Base-by-base conservation (phyloP, 2,329 filamentous ascomycete species). In the Talaromyces sp. region DNA sequence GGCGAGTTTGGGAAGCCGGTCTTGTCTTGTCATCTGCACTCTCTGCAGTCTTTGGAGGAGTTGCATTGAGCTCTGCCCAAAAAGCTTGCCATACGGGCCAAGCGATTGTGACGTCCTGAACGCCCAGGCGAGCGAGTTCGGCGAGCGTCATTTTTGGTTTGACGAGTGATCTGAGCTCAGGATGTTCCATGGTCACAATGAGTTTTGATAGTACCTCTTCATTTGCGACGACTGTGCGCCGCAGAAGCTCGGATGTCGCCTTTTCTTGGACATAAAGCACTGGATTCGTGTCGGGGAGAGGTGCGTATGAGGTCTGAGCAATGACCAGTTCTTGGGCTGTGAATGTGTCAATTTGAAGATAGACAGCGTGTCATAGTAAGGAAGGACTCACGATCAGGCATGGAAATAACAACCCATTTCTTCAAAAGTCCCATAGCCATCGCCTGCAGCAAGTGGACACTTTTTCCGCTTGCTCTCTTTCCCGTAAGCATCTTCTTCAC, bases 381-480 rank as follows among this genome's bases (percentile, higher is more conserved):
- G 8, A 8, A 33, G 3, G 56, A 71, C 82, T 70, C 81, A 96
- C 93, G 90, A 79, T 99, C 92, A 40, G 95, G 93, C 58, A 98
- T 83, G 71, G 91, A 89, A 63, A 99, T 83, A 54, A 98, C 92
- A 50, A 96, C 83, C 92, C 93, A 98, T 31, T 89, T 84, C 74
- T 92, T 91, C 71, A 93, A 75, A 67, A 93, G 87, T 1, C 86
- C 93, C 76, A 93, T 88, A 18, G 89, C 82, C 84, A 96, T 86
- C 42, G 89, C 90, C 79, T 98, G 93, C 52, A 96, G 81, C 70
- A 96, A 76, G 70, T 96, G 79, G 69, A 95, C 86, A 74, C 90
- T 96, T 84, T 98, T 99, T 39, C 95, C 95, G 14, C 88, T 86
- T 46, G 88, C 84, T 72, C 84, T 87, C 61, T 86, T 84, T 2